Conservation (phyloP, 1,139 yeast species). For the Hemisphaericaspora lyxosophila region DNA sequence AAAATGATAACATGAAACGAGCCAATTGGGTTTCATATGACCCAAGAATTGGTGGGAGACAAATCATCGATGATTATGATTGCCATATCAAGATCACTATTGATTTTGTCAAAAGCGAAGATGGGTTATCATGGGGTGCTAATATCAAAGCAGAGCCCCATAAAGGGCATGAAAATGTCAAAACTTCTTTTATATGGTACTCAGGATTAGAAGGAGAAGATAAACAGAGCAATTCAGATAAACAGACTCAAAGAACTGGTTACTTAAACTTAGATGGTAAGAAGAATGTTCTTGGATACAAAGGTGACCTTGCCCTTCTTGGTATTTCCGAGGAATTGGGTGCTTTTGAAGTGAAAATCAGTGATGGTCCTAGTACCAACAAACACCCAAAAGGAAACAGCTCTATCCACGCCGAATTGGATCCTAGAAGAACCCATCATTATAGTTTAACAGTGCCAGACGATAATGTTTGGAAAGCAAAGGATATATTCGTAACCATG, state of each 20-base stretch:
- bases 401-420: constrained; percentile 37
- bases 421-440: constrained; percentile 63
- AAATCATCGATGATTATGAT: constrained; percentile 67
- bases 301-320: constrained; percentile 38
- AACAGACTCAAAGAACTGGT: constrained; percentile 24
- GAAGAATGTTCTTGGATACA: constrained; percentile 29
- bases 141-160: constrained; percentile 64
- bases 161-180: constrained; percentile 44
- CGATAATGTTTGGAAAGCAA: constrained; percentile 76
- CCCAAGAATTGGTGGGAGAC: constrained; percentile 84
- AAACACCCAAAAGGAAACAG: constrained; percentile 35
- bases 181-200: constrained; percentile 74
- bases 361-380: constrained; percentile 47
- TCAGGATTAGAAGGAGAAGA: constrained; percentile 67
- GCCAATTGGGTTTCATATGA: constrained; percentile 90
- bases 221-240: constrained; percentile 27
- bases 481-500: constrained; percentile 69
- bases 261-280: constrained; percentile 33
- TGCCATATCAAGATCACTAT: constrained; percentile 63
- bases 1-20: constrained; percentile 64
- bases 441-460: constrained; percentile 69
- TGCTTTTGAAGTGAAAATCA: constrained; percentile 49
- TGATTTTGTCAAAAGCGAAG: constrained; percentile 72
- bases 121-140: constrained; percentile 77
- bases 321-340: constrained; percentile 62